Conservation (phyloP, 148 eudicot genomes). For the Vaccinium darrowii region DNA sequence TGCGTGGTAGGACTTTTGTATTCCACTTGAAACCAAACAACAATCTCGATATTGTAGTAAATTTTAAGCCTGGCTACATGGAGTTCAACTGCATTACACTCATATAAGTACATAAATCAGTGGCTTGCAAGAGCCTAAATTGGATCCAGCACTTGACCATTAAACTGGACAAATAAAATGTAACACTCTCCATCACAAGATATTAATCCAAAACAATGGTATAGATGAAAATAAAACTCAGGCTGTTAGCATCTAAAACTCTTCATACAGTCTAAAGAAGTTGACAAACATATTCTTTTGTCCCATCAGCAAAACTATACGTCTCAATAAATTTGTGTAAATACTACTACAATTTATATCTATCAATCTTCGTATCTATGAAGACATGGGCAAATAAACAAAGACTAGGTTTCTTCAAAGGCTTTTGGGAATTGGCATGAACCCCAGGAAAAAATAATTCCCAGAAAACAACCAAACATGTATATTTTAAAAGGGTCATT, state of each 20-base stretch:
- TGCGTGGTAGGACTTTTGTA: neutral
- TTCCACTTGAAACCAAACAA: neutral
- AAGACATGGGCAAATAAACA: neutral
- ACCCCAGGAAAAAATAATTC: neutral
- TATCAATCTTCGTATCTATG: too few species aligned
- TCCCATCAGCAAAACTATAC: neutral
- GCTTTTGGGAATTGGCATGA: neutral
- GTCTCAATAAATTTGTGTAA: too few species aligned
- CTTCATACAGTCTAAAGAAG: neutral
- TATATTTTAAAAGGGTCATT: neutral
- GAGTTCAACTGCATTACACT: constrained; percentile 2
- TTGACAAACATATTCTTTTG: neutral
- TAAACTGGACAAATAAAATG: neutral
- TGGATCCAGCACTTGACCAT: constrained; percentile 9
- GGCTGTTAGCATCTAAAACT: neutral
- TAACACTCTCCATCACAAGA: neutral
- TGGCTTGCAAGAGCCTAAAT: neutral
- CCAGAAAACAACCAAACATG: neutral
- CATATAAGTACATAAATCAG: too few species aligned
- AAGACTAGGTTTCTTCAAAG: neutral
- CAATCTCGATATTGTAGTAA: neutral
- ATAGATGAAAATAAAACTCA: neutral
- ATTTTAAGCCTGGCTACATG: neutral
- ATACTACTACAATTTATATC: too few species aligned
- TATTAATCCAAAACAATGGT: neutral